Evolutionary conservation across 2,329 filamentous ascomycete genomes (phyloP).

Genomic region (Paraphoma sp.): DNA sequence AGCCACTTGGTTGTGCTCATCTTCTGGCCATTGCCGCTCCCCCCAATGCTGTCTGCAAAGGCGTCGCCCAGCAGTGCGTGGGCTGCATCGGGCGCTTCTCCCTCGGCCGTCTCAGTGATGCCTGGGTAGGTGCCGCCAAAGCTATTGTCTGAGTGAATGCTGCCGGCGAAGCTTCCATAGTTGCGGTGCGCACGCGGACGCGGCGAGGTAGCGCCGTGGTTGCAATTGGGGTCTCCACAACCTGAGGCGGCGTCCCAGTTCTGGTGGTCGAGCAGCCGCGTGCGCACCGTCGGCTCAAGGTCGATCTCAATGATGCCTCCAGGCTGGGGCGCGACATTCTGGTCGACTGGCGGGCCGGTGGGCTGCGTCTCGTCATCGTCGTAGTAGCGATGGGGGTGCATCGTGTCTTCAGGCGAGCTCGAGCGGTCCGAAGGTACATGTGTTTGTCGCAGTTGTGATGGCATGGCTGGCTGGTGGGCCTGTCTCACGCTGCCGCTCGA

Average conservation of each 20-base stretch:
- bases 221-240: slow-evolving; percentile 55
- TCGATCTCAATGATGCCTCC: slow-evolving; percentile 32
- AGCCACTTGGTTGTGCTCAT: slow-evolving; percentile 76
- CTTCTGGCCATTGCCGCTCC: slow-evolving; percentile 59
- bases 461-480: slow-evolving; percentile 44
- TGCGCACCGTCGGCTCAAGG: slow-evolving; percentile 45
- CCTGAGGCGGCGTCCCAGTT: slow-evolving; percentile 40
- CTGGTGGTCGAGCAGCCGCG: slow-evolving; percentile 48
- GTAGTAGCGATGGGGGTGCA: slow-evolving; percentile 33
- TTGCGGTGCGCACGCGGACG: slow-evolving; percentile 61
- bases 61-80: slow-evolving; percentile 51
- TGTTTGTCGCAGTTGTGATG: slow-evolving; percentile 51
- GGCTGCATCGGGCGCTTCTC: slow-evolving; percentile 40
- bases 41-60: slow-evolving; percentile 53
- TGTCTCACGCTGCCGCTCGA: slow-evolving; percentile 38
- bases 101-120: slow-evolving; percentile 35
- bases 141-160: slow-evolving; percentile 53
- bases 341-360: slow-evolving; percentile 14
- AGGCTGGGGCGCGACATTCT: slow-evolving; percentile 17
- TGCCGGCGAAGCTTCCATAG: slow-evolving; percentile 62
- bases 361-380: slow-evolving; percentile 29
- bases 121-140: slow-evolving; percentile 48
- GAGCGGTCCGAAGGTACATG: slow-evolving; percentile 51
- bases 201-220: slow-evolving; percentile 80
- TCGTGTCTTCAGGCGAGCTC: slow-evolving; percentile 51